phyloP scores from a whole-genome alignment of 805 yeast genomes.

The Yamadazyma insecticola region DNA sequence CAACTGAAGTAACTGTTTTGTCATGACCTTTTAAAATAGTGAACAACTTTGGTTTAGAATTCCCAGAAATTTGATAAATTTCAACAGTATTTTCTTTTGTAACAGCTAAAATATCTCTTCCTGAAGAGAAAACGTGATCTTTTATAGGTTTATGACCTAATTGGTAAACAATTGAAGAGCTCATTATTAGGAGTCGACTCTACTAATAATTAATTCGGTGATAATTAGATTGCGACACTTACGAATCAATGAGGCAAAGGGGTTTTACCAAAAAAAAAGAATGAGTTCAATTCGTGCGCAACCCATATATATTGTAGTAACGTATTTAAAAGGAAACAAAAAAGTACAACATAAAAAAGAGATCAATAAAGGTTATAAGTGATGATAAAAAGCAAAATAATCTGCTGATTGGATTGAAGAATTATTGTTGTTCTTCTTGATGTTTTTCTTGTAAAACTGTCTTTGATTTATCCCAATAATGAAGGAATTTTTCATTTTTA shows the following conservation, averaged over 20 bases:
- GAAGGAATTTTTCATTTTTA: constrained; percentile 42
- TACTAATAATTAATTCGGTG: no score
- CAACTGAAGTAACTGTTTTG: constrained; percentile 91
- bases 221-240: no score
- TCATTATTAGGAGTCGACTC: no score
- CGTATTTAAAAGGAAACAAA: no score
- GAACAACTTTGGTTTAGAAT: constrained; percentile 51
- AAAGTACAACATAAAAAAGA: no score
- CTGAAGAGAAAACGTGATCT: constrained; percentile 83
- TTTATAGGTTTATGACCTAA: constrained; percentile 84
- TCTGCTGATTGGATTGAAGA: no score
- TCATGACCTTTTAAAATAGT: constrained; percentile 80
- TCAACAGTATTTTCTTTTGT: constrained; percentile 77
- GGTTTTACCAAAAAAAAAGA: no score
- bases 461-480: constrained; percentile 33
- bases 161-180: constrained; percentile 44
- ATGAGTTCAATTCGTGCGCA: no score
- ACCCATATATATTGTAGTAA: no score
- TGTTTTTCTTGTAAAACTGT: constrained; percentile 24
- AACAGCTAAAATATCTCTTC: constrained; percentile 62
- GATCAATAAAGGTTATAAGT: no score
- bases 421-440: no score
- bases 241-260: neutral
- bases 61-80: constrained; percentile 55
- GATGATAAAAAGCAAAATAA: no score